phyloP scores from a whole-genome alignment of 768 basidiomycete genomes.

The Chiua virens region DNA sequence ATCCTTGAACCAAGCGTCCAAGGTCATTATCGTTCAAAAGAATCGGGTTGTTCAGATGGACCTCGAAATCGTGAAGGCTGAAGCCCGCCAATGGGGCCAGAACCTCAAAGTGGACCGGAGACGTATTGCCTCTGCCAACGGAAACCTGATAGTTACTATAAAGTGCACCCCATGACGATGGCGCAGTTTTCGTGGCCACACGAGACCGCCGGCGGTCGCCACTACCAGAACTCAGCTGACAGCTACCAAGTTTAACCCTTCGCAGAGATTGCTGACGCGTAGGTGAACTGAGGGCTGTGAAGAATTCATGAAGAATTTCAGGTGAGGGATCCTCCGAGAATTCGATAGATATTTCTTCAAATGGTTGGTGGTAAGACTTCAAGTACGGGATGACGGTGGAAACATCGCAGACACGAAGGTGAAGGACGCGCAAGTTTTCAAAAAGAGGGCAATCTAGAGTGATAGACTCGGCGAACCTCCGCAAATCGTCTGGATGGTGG shows the following conservation, averaged over 20 bases:
- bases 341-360: constrained; percentile 2
- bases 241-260: neutral
- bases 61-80: neutral
- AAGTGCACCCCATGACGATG: too few species aligned
- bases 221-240: too few species aligned
- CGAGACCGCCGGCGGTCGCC: too few species aligned
- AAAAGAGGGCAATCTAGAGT: neutral
- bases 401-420: neutral
- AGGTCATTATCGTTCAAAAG: too few species aligned
- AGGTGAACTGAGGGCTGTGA: neutral
- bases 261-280: neutral
- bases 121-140: too few species aligned
- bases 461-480: neutral
- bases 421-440: constrained; percentile 6
- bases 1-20: too few species aligned
- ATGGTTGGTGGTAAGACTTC: constrained; percentile 3
- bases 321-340: neutral
- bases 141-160: too few species aligned
- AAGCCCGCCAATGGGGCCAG: constrained; percentile 3
- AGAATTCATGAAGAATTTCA: constrained; percentile 3
- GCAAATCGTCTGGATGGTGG: neutral
- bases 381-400: constrained; percentile 7
- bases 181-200: too few species aligned
- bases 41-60: too few species aligned
- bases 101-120: neutral